These are phyloP conservation scores for Penicillium crustosum DNA, from an alignment of 2,329 filamentous ascomycete species.

Conservation along the genomic window DNA sequence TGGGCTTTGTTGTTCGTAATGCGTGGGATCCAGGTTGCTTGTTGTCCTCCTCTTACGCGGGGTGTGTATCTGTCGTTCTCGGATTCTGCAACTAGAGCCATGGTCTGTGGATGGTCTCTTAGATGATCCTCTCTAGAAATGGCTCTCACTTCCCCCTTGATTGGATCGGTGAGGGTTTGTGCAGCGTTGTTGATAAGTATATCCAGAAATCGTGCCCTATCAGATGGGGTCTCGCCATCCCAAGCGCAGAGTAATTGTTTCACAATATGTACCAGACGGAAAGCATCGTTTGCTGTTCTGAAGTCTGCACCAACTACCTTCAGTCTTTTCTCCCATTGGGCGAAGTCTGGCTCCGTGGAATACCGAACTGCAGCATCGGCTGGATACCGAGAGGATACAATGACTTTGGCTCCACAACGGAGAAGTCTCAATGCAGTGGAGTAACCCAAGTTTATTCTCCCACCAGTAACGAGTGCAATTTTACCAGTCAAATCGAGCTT, in stretches of 20 bases:
- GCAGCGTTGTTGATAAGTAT: conserved; percentile 44
- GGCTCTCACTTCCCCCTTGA: conserved; percentile 31
- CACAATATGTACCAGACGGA: conserved; percentile 27
- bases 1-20: conserved; percentile 10
- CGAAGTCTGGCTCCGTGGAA: conserved; percentile 14
- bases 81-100: background rate
- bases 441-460: conserved; percentile 38
- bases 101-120: conserved; percentile 5
- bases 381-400: conserved; percentile 41
- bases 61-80: conserved; percentile 11
- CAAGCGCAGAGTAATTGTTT: conserved; percentile 24
- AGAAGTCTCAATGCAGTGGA: conserved; percentile 36
- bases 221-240: conserved; percentile 4
- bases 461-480: conserved; percentile 39
- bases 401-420: conserved; percentile 37
- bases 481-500: conserved; percentile 28
- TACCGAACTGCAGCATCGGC: conserved; percentile 36
- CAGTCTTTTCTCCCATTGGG: conserved; percentile 17
- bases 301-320: conserved; percentile 39
- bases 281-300: conserved; percentile 34
- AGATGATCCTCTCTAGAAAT: conserved; percentile 27
- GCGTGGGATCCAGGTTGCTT: conserved; percentile 17
- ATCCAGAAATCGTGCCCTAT: conserved; percentile 20
- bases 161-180: conserved; percentile 40
- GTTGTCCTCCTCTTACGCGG: conserved; percentile 16